These are phyloP conservation scores for Prinsepia uniflora DNA, from an alignment of 306 rosid species.

Conservation along the genomic window DNA sequence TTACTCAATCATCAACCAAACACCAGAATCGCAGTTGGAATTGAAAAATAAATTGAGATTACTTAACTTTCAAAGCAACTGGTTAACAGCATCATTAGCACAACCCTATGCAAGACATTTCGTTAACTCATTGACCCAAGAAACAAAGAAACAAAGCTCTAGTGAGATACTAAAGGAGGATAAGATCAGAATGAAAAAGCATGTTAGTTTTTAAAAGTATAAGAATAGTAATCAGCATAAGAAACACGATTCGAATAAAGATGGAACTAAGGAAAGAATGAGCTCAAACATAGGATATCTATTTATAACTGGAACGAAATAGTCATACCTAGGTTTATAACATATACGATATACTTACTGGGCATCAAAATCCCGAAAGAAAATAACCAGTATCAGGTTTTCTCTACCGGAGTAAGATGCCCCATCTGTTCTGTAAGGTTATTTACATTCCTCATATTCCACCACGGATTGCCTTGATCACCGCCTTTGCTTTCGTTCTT, in stretches of 20 bases:
- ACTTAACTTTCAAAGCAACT: neutral
- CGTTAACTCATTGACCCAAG: neutral
- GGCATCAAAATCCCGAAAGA: slow-evolving; percentile 34
- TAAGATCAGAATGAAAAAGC: neutral
- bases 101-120: neutral
- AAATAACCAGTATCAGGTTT: slow-evolving; percentile 35
- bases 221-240: slow-evolving; percentile 12
- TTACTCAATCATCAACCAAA: neutral
- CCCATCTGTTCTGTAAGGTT: slow-evolving; percentile 67
- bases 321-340: slow-evolving; percentile 36
- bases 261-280: neutral
- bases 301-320: slow-evolving; percentile 16
- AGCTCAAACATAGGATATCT: slow-evolving; percentile 20
- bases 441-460: slow-evolving; percentile 58
- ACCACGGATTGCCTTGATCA: slow-evolving; percentile 50
- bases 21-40: neutral
- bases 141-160: neutral
- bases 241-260: slow-evolving; percentile 4
- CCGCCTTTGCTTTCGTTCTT: slow-evolving; percentile 50
- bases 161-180: neutral
- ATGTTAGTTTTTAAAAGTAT: neutral
- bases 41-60: too few species aligned
- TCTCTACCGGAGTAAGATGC: slow-evolving; percentile 54
- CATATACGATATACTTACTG: slow-evolving; percentile 32
- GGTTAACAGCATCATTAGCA: slow-evolving; percentile 1